These are phyloP conservation scores for Candida koratica DNA, from an alignment of 805 yeast genomes.

Conservation along the genomic window DNA sequence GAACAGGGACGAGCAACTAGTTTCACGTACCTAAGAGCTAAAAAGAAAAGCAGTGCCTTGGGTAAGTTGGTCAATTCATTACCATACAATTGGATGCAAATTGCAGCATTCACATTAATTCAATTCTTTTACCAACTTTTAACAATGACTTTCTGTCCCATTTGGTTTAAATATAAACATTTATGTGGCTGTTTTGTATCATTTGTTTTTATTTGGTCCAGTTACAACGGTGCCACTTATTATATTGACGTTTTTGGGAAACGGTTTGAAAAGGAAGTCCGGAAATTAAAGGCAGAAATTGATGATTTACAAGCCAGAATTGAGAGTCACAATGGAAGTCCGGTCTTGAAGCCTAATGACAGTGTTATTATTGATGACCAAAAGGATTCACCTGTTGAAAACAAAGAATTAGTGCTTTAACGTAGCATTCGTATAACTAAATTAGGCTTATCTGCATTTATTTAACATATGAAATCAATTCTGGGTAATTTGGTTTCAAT, in stretches of 20 bases:
- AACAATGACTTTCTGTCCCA: conserved; percentile 85
- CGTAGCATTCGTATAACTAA: no score
- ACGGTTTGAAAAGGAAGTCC: conserved; percentile 81
- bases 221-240: conserved; percentile 92
- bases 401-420: no score
- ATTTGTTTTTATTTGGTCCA: conserved; percentile 72
- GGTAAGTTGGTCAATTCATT: conserved; percentile 78
- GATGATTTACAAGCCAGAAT: conserved; percentile 48
- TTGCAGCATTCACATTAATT: conserved; percentile 76
- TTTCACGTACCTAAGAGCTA: conserved; percentile 74
- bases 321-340: conserved; percentile 17
- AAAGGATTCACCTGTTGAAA: not conserved
- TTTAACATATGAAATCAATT: conserved; percentile 1
- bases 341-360: conserved; percentile 14
- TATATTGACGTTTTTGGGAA: conserved; percentile 90
- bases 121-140: conserved; percentile 83
- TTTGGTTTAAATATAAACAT: conserved; percentile 72
- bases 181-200: conserved; percentile 67
- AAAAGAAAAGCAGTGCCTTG: conserved; percentile 58
- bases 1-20: conserved; percentile 83
- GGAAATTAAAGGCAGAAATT: conserved; percentile 67
- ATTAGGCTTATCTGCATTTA: no score
- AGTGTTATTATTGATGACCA: conserved; percentile 1
- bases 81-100: conserved; percentile 81
- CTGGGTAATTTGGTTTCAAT: no score